Evolutionary conservation across 106 monocot genomes (phyloP), one percentile per base, ranked within the genome.

Genomic region (Dendrobium officinale): DNA sequence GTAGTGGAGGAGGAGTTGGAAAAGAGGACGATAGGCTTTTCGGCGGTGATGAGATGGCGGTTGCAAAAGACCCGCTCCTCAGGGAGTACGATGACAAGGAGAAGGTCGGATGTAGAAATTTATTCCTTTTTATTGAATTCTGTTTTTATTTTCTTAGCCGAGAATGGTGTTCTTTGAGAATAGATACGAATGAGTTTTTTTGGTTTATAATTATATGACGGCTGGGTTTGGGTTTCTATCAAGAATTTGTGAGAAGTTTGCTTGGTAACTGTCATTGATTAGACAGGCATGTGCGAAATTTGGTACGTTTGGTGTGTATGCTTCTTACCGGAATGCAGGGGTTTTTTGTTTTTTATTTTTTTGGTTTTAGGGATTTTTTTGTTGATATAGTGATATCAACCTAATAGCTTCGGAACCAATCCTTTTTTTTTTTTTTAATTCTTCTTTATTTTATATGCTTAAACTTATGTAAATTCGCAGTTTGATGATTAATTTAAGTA

Each of bases 81-180:
- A 67, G 64, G 48, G 84, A 81, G 54, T 75, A 58, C 13, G 90
- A 89, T 68, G 89, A 79, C 47, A 89, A 91, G 91, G 91, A 74
- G n/a, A 89, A 91, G 91, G 91, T 91, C 78, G 45, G 68, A 64
- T 44, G 24, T 4, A 40, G 19, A 78, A 9, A 42, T 17, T 37
- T 33, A 67, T 22, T 19, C 19, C 58, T 67, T 84, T 67, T 75
- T 42, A 20, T 75, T 42, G 20, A 41, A 9, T 18, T 31, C 5
- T 9, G 4, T n/a, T 61, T 22, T n/a, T n/a, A 61, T 61, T 22
- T 61, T 22, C 3, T 61, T 22, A n/a, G 61, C 61, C 61, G 61
- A 61, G 61, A 22, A 6, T 61, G 56, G 13, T 56, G 1, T 61
- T 61, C 61, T 61, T 5, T 61, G 61, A 24, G 61, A 66, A 61